Evolutionary conservation across 2,329 filamentous ascomycete species (phyloP), one percentile per base, ranked within the genome.

Genomic region (Hymenoscyphus occultus): DNA sequence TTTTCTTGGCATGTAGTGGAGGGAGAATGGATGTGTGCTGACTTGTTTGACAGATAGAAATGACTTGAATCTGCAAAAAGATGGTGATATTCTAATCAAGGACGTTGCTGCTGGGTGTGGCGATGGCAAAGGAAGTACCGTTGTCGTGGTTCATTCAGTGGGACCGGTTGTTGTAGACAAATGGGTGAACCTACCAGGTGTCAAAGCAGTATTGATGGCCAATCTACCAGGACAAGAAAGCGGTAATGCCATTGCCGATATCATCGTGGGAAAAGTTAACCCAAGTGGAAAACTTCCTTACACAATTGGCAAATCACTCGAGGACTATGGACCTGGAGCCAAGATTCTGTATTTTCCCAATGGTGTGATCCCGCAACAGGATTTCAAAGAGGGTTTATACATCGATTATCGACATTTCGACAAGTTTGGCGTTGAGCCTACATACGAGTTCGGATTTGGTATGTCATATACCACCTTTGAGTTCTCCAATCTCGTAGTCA

Each of bases 321-420:
- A 85, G 16, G 92, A 97, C 75, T 95, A 95, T 71, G 93, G 93
- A 0, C 84, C 86, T 0, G 86, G 84, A 16, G 90, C 83, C 19
- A 83, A 89, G 72, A 81, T 95, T 48, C 80, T 93, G 68, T 91
- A 89, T 73, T 79, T 86, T 59, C 85, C 90, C 0, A 90, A 91
- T 70, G 85, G 83, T 16, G 79, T 90, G 3, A 81, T 89, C 1
- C 91, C 92, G 0, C 92, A 96, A 74, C 91, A 96, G 71, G 88
- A 92, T 69, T 96, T 95, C 75, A 83, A 82, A 0, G 92, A 97
- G 74, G 92, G 92, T 0, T 78, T 97, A 0, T 93, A 93, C 74
- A 88, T 96, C 70, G 94, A 97, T 79, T 97, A 97, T 78, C 88
- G 93, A 13, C 86, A 93, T 76, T 93, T 97, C 71, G 93, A 97